Evolutionary conservation across 2,329 filamentous ascomycete species (phyloP), one percentile per base, ranked within the genome.

Genomic region (Trichoderma aggressivum): DNA sequence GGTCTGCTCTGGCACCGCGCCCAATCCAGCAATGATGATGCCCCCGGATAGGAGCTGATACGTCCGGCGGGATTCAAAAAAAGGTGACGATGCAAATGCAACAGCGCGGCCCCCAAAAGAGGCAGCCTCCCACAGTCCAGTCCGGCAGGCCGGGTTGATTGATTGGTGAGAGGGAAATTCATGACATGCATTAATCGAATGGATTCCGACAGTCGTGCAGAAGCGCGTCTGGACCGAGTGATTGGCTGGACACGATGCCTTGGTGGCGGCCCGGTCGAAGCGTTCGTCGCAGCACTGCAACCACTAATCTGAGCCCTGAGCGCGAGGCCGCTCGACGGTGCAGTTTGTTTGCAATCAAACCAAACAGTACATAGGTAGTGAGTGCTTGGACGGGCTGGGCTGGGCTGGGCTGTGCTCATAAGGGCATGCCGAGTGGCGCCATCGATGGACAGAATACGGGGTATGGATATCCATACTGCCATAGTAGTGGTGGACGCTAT

Each of bases 111-210:
- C 56, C 59, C 59, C 67, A 43, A 63, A n/a, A n/a, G 67, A 70
- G 58, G 67, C 59, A 65, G 69, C 61, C 56, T 58, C 56, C 53
- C 43, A 39, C 59, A 60, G 63, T 47, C 56, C 39, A n/a, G n/a
- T n/a, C n/a, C n/a, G 59, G 64, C 62, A 65, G 60, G 21, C 34
- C 55, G 39, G 55, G 65, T 47, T 74, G 71, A 72, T 72, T 70
- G 61, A n/a, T n/a, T n/a, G n/a, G 53, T 65, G 73, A 58, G 68
- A 58, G 43, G 70, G 71, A 70, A n/a, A n/a, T 71, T 73, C 72
- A 73, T 76, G 75, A 76, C 75, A 77, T 76, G 72, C 71, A 74
- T 72, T 56, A 56, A n/a, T 55, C 12, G 70, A 43, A 73, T 71
- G 70, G 65, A 61, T 70, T 70, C 43, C 72, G 43, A 70, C 39